Percentiles rank a stretch among this genome's conserved stretches.
Conservation (phyloP, 805 yeast genomes). For the Lipomyces mesembrius region DNA sequence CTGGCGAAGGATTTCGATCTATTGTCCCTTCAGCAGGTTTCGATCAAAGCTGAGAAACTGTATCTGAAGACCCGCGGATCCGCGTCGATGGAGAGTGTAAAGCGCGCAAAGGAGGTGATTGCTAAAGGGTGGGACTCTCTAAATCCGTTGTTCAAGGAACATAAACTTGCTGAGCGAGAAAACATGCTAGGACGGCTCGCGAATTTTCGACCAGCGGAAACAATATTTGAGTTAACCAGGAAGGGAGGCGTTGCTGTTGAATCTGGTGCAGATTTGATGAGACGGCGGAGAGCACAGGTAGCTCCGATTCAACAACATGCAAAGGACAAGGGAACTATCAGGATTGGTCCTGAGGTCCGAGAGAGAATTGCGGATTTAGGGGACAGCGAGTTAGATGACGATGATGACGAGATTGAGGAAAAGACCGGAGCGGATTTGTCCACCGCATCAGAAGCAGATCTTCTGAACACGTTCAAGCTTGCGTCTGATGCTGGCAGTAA, state of each 20-base stretch:
- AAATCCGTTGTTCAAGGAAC: constrained; percentile 61
- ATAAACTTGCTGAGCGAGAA: constrained; percentile 55
- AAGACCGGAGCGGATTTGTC: constrained; percentile 35
- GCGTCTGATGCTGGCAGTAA: constrained; percentile 42
- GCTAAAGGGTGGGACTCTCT: constrained; percentile 80
- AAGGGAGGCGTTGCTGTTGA: constrained; percentile 57
- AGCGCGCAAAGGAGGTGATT: constrained; percentile 78
- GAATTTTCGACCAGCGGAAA: constrained; percentile 75
- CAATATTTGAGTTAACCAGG: constrained; percentile 88
- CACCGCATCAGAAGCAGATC: constrained; percentile 50
- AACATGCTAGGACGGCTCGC: constrained; percentile 71
- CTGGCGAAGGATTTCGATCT: constrained; percentile 71
- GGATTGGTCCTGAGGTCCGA: constrained; percentile 47
- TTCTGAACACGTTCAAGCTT: constrained; percentile 48
- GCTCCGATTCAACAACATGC: constrained; percentile 87
- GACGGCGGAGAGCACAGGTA: constrained; percentile 79
- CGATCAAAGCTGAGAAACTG: constrained; percentile 84
- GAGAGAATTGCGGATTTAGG: neutral
- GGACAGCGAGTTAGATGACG: constrained; percentile 4
- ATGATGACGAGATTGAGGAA: constrained; percentile 44
- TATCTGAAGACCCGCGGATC: constrained; percentile 83
- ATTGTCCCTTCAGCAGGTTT: constrained; percentile 65
- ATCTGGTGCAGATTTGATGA: constrained; percentile 80
- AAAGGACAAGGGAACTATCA: constrained; percentile 57
- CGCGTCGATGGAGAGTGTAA: constrained; percentile 85